phyloP scores from a whole-genome alignment of 331 rosid species.

The Pyrus hybrid region DNA sequence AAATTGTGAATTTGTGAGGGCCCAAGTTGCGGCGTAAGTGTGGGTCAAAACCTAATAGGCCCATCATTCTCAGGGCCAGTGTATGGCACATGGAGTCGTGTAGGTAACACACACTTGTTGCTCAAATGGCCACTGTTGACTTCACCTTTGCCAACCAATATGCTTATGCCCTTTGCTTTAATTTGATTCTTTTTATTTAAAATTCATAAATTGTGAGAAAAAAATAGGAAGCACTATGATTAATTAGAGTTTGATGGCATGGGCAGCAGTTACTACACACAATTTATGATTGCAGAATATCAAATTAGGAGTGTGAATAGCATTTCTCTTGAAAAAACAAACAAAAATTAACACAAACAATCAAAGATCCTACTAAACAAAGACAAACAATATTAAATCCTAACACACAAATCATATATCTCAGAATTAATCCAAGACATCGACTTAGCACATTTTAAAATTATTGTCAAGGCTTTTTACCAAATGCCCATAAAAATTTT shows the following conservation, averaged over 20 bases:
- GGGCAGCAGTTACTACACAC: not conserved
- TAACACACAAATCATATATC: not conserved
- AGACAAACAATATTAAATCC: not conserved
- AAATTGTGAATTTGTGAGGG: not conserved
- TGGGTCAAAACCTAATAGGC: not conserved
- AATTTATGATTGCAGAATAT: not conserved
- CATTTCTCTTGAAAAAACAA: not conserved
- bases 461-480: not conserved
- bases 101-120: not conserved
- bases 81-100: too few relatives aligned
- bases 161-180: constrained; percentile 13
- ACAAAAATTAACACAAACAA: not conserved
- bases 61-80: not conserved
- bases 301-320: not conserved
- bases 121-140: constrained; percentile 22
- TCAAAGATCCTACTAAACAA: not conserved
- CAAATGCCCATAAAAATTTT: not conserved
- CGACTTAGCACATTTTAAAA: not conserved
- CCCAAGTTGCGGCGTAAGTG: not conserved
- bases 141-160: constrained; percentile 36
- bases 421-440: not conserved
- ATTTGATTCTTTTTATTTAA: not conserved
- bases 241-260: constrained; percentile 2
- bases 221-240: not conserved
- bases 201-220: not conserved